Conservation (phyloP, 495 filamentous ascomycete species). For the Cenococcum geophilum region DNA sequence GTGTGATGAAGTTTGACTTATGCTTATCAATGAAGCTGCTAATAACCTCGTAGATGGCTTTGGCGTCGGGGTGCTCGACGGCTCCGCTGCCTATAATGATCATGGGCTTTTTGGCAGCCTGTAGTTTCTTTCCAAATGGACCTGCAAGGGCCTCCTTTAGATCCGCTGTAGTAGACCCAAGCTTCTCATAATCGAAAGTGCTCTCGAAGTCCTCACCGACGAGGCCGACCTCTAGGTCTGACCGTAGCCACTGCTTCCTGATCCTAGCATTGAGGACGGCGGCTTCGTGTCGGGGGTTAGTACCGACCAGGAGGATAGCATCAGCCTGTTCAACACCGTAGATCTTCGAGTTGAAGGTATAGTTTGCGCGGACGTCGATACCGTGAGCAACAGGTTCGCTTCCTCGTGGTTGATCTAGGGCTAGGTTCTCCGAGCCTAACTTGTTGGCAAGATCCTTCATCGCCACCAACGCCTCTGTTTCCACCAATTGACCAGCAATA, state of each 20-base stretch:
- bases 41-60: slow-evolving; percentile 84
- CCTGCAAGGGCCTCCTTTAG: slow-evolving; percentile 83
- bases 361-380: slow-evolving; percentile 89
- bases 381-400: slow-evolving; percentile 82
- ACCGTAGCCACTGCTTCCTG: slow-evolving; percentile 93
- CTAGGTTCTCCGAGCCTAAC: slow-evolving; percentile 91
- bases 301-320: slow-evolving; percentile 83
- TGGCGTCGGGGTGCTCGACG: slow-evolving; percentile 81
- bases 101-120: slow-evolving; percentile 84
- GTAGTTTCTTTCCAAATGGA: slow-evolving; percentile 82
- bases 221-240: slow-evolving; percentile 86
- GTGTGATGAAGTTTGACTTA: slow-evolving; percentile 73
- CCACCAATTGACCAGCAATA: slow-evolving; percentile 82
- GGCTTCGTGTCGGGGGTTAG: slow-evolving; percentile 90
- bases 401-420: slow-evolving; percentile 82
- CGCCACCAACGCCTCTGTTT: slow-evolving; percentile 86
- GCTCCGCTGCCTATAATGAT: slow-evolving; percentile 89
- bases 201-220: slow-evolving; percentile 87
- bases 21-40: slow-evolving; percentile 90
- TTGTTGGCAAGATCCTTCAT: slow-evolving; percentile 96
- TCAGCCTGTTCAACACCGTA: slow-evolving; percentile 90
- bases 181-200: slow-evolving; percentile 87
- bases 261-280: slow-evolving; percentile 93
- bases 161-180: slow-evolving; percentile 68
- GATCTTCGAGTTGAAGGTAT: slow-evolving; percentile 92